A percentile compares a stretch with the other conserved stretches of the same genome.
phyloP scores from a whole-genome alignment of 768 basidiomycete genomes.

The Naganishia vaughanmartiniae region DNA sequence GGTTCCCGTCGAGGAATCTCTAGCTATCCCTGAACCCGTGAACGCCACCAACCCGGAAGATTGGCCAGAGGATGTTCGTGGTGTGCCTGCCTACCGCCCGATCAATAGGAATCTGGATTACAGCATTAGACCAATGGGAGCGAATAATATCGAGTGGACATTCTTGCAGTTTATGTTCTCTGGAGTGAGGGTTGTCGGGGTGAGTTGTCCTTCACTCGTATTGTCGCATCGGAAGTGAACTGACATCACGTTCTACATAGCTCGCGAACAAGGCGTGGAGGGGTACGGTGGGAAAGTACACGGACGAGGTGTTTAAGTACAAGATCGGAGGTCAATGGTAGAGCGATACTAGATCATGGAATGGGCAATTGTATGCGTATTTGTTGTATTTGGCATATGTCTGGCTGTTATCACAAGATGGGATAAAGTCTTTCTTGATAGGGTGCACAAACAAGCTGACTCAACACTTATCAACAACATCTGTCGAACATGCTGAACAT shows the following conservation, averaged over 20 bases:
- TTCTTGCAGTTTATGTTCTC: conserved; percentile 32
- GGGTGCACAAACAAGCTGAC: too few species aligned
- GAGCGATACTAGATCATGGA: background rate
- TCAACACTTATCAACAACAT: too few species aligned
- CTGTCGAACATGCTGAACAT: too few species aligned
- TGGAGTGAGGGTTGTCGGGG: conserved; percentile 24
- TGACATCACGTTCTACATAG: background rate
- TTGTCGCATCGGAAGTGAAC: background rate
- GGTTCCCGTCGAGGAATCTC: conserved; percentile 12
- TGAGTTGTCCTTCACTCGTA: conserved; percentile 13
- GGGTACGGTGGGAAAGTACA: conserved; percentile 25
- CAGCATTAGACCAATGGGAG: conserved; percentile 25
- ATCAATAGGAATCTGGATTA: conserved; percentile 22
- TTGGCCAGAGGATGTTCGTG: conserved; percentile 23
- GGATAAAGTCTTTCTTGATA: too few species aligned
- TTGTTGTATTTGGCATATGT: background rate
- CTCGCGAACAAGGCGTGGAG: conserved; percentile 23
- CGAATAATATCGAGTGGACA: conserved; percentile 30
- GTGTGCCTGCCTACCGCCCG: conserved; percentile 21
- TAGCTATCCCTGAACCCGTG: conserved; percentile 21
- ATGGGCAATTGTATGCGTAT: background rate
- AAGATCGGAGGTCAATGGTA: conserved; percentile 30
- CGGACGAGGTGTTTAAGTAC: conserved; percentile 32
- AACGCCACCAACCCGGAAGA: conserved; percentile 7
- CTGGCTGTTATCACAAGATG: background rate